Evolutionary conservation across 2,329 filamentous ascomycete genomes (phyloP).

Genomic region (Phoma sp.): DNA sequence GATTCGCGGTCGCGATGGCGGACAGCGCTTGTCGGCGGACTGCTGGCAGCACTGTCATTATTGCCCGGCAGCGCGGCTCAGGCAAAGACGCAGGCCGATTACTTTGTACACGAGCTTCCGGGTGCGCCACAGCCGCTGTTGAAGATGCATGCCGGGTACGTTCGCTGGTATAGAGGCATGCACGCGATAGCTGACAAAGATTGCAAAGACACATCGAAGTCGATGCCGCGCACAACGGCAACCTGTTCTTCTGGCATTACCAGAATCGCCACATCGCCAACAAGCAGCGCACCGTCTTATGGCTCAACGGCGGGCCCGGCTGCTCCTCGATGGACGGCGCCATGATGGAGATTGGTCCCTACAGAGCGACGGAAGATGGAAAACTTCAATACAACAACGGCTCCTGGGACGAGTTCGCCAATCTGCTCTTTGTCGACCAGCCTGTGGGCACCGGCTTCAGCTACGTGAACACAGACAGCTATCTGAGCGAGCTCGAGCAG

Average conservation of each 20-base stretch:
- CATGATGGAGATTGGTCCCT: constrained; percentile 95
- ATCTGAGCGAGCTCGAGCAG: constrained; percentile 80
- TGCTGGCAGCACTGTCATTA: constrained; percentile 43
- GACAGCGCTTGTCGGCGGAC: constrained; percentile 39
- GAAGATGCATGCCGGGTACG: constrained; percentile 98
- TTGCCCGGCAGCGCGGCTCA: constrained; percentile 48
- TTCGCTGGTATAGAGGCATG: neutral
- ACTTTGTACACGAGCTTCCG: constrained; percentile 85
- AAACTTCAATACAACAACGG: constrained; percentile 83
- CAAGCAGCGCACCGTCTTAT: constrained; percentile 87
- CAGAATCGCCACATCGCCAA: constrained; percentile 95
- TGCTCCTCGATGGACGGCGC: constrained; percentile 98
- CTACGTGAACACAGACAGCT: constrained; percentile 89
- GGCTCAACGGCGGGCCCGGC: constrained; percentile 95
- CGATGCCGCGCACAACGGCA: constrained; percentile 81
- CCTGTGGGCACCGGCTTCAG: constrained; percentile 97
- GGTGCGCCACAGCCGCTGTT: constrained; percentile 80
- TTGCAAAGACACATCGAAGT: constrained; percentile 83
- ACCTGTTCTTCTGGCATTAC: constrained; percentile 98
- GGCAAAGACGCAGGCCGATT: constrained; percentile 75
- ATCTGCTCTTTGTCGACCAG: constrained; percentile 95
- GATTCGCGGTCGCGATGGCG: constrained; percentile 39
- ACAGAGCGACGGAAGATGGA: constrained; percentile 77
- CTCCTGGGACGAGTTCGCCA: constrained; percentile 99
- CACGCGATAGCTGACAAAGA: neutral